These are phyloP conservation scores for Geosiphon pyriformis DNA, from an alignment of 192 early-diverging fungal genomes.

Conservation along the genomic window DNA sequence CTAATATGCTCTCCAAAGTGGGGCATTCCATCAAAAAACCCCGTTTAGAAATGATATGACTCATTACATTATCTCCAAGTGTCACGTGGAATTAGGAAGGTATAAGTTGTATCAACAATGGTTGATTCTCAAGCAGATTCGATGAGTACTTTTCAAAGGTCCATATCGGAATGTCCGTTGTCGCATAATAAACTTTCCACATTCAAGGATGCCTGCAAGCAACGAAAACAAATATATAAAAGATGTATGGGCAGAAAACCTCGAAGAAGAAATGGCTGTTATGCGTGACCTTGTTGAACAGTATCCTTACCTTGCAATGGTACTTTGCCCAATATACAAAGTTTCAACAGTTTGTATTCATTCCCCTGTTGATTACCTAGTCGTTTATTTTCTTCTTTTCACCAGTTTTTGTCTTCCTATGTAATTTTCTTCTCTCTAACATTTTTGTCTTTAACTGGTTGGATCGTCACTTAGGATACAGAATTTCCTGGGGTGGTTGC, in stretches of 20 bases:
- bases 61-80: too few relatives aligned
- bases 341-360: not conserved
- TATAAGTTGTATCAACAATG: too few relatives aligned
- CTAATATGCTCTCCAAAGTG: too few relatives aligned
- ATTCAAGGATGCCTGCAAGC: slow-evolving; percentile 30
- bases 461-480: slow-evolving; percentile 93
- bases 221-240: slow-evolving; percentile 57
- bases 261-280: slow-evolving; percentile 88
- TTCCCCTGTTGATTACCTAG: not conserved
- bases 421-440: not conserved
- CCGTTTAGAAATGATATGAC: too few relatives aligned
- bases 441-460: not conserved
- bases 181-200: not conserved
- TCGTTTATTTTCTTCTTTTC: not conserved
- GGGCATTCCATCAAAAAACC: too few relatives aligned
- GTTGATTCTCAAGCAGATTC: too few relatives aligned
- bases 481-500: slow-evolving; percentile 99
- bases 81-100: too few relatives aligned
- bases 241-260: slow-evolving; percentile 91
- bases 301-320: slow-evolving; percentile 97
- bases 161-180: not conserved
- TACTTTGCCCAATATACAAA: slow-evolving; percentile 26
- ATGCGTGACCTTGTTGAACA: slow-evolving; percentile 83
- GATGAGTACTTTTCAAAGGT: too few relatives aligned
- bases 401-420: not conserved